These are phyloP conservation scores for Phytophthora meadii DNA, from an alignment of 352 stramenopile genomes.

Conservation along the genomic window DNA sequence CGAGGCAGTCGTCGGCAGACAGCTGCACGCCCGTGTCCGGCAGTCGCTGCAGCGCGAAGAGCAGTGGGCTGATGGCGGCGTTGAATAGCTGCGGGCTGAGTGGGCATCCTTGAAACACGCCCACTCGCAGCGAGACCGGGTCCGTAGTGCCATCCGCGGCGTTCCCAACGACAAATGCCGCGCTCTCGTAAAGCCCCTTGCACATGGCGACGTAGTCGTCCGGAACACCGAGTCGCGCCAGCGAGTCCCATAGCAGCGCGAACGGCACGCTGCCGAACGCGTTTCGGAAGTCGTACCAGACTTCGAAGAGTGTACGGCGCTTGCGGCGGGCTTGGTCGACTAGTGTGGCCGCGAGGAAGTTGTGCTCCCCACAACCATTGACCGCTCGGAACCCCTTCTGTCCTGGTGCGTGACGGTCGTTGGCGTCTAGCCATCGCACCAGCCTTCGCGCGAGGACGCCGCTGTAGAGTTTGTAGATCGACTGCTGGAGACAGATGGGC, in stretches of 20 bases:
- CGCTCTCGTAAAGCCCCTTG: conserved; percentile 3
- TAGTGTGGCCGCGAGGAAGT: conserved; percentile 30
- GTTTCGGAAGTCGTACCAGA: conserved; percentile 40
- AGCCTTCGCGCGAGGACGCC: conserved; percentile 12
- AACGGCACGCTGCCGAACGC: conserved; percentile 33
- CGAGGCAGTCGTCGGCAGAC: too few species aligned
- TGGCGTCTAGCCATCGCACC: conserved; percentile 21
- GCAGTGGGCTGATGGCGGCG: conserved; percentile 19
- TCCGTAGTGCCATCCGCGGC: conserved; percentile 22
- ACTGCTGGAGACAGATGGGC: conserved; percentile 43
- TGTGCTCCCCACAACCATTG: conserved; percentile 41
- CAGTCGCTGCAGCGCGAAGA: conserved; percentile 6
- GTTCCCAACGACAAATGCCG: conserved; percentile 27
- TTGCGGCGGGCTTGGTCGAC: conserved; percentile 29
- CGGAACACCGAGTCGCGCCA: conserved; percentile 17
- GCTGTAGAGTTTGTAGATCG: conserved; percentile 46
- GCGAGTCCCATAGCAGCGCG: conserved; percentile 18
- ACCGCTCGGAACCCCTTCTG: conserved; percentile 40
- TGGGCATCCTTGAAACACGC: conserved; percentile 33
- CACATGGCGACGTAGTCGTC: conserved; percentile 9
- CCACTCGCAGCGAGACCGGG: background rate
- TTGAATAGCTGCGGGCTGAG: conserved; percentile 39
- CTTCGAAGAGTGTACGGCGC: conserved; percentile 7
- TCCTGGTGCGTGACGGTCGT: conserved; percentile 8
- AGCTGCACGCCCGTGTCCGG: conserved; percentile 4